Evolutionary conservation across 176 grass and related monocot species (phyloP), one percentile per base, ranked within the genome.

Genomic region (Juncus effusus): DNA sequence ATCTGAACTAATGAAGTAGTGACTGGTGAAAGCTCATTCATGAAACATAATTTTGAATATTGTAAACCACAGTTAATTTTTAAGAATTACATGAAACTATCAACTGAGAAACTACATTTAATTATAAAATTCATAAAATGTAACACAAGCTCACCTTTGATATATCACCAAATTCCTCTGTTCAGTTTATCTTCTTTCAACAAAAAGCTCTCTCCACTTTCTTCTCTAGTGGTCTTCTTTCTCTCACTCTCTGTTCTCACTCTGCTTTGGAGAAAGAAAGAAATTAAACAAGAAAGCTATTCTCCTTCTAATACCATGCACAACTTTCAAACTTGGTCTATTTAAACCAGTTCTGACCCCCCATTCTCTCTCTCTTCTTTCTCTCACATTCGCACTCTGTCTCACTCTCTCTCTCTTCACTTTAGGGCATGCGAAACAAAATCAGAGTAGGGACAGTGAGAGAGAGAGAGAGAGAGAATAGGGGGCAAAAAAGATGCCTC

Each of bases 391-490:
- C 44, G 1, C 44, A 6, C 44, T 47, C 44, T 47, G 6, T 47
- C 44, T 47, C 4, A 47, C 44, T 47, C 44, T 47, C 44, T 45
- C 42, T 47, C 44, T 86, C 70, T 56, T 62, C 40, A 19, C 70
- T 82, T 86, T 90, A 14, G 69, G 50, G 83, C 83, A 86, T 86
- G 87, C 83, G 65, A 79, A 83, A 74, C 83, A 80, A 77, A 39
- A 80, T 59, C 12, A 54, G 63, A 57, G 78, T 76, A 71, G 76
- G 16, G 79, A 65, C 62, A 77, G 68, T 36, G 77, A 70, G 59
- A 51, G 42, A 35, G 60, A 42, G 44, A 67, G 82, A 66, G 62
- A 57, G 40, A 72, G 69, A 72, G 53, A 28, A 72, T 28, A 28
- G 19, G 54, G 52, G 62, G 73, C 65, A 69, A 85, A 67, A 28